Conservation (phyloP, 2,329 filamentous ascomycete species). For the Fusarium robinianum region DNA sequence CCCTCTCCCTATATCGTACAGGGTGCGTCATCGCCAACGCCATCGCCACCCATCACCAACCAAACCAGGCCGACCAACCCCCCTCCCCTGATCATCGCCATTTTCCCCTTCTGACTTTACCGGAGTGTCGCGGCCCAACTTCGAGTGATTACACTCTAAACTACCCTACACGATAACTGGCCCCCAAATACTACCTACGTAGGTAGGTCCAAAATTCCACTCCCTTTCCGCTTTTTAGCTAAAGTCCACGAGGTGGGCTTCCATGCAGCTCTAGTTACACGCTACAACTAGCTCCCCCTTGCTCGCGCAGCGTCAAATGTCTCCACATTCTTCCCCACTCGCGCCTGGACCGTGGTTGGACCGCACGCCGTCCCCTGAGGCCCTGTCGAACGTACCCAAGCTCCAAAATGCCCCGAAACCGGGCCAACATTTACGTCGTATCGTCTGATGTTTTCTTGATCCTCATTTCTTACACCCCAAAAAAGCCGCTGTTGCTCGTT, state of each 20-base stretch:
- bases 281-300: too few species aligned
- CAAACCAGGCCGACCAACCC: not conserved
- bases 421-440: slow-evolving; percentile 20
- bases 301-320: slow-evolving; percentile 27
- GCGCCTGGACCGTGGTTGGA: slow-evolving; percentile 24
- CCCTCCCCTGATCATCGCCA: slow-evolving; percentile 13
- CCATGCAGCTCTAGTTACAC: slow-evolving; percentile 31
- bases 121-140: too few species aligned
- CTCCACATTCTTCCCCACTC: slow-evolving; percentile 26
- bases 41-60: not conserved
- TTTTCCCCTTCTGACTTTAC: too few species aligned
- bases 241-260: slow-evolving; percentile 34
- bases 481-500: too few species aligned
- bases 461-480: not conserved
- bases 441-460: slow-evolving; percentile 25
- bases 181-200: not conserved
- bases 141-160: slow-evolving; percentile 4
- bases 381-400: slow-evolving; percentile 4
- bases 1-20: slow-evolving; percentile 1
- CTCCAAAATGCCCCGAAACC: slow-evolving; percentile 17
- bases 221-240: slow-evolving; percentile 10
- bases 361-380: too few species aligned
- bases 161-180: slow-evolving; percentile 29
- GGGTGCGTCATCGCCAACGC: slow-evolving; percentile 18
- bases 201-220: not conserved